A percentile compares a stretch with the other conserved stretches of the same genome.
Evolutionary conservation across 495 filamentous ascomycete genomes (phyloP).

Genomic region (Neurospora sp.): DNA sequence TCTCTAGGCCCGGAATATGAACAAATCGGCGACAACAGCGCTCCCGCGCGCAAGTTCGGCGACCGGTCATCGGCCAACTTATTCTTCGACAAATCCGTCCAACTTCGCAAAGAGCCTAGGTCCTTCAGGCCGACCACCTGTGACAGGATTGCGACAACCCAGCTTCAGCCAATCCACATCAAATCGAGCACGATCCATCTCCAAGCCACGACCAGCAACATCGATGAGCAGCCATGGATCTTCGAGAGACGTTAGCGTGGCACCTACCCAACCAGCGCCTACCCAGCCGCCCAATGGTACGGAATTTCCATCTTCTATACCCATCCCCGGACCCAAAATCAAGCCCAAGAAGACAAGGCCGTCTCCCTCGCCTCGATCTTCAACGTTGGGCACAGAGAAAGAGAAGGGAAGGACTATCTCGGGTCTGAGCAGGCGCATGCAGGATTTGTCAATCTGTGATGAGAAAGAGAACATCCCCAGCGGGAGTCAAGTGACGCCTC

Average conservation of each 20-base stretch:
- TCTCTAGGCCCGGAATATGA: slow-evolving; percentile 2
- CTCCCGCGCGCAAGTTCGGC: background rate
- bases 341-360: slow-evolving; percentile 17
- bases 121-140: slow-evolving; percentile 38
- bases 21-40: background rate
- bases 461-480: background rate
- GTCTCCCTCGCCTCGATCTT: slow-evolving; percentile 19
- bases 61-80: slow-evolving; percentile 1
- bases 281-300: slow-evolving; percentile 59
- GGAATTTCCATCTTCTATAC: slow-evolving; percentile 17
- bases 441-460: slow-evolving; percentile 22
- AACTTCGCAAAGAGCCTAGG: slow-evolving; percentile 50
- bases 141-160: slow-evolving; percentile 35
- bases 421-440: slow-evolving; percentile 11
- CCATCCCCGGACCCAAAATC: slow-evolving; percentile 12
- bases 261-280: slow-evolving; percentile 28
- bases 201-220: slow-evolving; percentile 45
- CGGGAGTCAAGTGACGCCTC: slow-evolving; percentile 33
- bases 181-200: slow-evolving; percentile 27
- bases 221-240: slow-evolving; percentile 46
- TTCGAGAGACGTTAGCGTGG: slow-evolving; percentile 20
- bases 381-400: slow-evolving; percentile 16
- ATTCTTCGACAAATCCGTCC: slow-evolving; percentile 22
- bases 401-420: slow-evolving; percentile 6
- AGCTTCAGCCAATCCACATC: slow-evolving; percentile 29